Evolutionary conservation across 169 alveolate species (phyloP).

Genomic region (Miamiensis avidus): DNA sequence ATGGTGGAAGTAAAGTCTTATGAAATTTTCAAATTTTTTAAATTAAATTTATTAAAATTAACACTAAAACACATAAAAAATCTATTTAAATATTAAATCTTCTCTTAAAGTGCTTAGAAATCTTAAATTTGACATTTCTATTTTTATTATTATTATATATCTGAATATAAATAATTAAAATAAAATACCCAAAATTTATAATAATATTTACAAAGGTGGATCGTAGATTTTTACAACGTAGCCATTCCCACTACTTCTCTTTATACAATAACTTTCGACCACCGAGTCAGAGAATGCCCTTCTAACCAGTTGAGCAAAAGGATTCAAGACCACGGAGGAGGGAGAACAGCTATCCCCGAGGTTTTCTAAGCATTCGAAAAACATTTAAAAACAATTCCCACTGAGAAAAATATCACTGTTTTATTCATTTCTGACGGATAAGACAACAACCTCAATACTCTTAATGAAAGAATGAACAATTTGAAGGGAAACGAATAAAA

Average conservation of each 20-base stretch:
- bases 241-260: constrained; percentile 28
- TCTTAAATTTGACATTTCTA: not conserved
- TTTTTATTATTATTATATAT: no score
- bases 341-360: constrained; percentile 40
- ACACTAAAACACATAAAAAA: no score
- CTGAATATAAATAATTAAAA: no score
- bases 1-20: constrained; percentile 20
- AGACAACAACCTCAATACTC: constrained; percentile 37
- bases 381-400: constrained; percentile 22
- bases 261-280: constrained; percentile 36
- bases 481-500: constrained; percentile 25
- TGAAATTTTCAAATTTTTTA: no score
- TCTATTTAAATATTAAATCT: no score
- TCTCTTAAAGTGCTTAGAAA: no score
- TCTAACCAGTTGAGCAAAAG: constrained; percentile 13
- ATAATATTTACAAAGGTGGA: constrained; percentile 8
- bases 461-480: constrained; percentile 43
- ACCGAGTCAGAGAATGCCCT: constrained; percentile 1
- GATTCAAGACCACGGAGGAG: constrained; percentile 45
- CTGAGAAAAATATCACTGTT: constrained; percentile 28
- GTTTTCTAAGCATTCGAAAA: constrained; percentile 30
- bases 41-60: no score
- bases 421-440: constrained; percentile 45
- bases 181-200: no score
- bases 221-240: constrained; percentile 39